phyloP scores from a whole-genome alignment of 805 yeast genomes.

The Starmerella riodocensis region DNA sequence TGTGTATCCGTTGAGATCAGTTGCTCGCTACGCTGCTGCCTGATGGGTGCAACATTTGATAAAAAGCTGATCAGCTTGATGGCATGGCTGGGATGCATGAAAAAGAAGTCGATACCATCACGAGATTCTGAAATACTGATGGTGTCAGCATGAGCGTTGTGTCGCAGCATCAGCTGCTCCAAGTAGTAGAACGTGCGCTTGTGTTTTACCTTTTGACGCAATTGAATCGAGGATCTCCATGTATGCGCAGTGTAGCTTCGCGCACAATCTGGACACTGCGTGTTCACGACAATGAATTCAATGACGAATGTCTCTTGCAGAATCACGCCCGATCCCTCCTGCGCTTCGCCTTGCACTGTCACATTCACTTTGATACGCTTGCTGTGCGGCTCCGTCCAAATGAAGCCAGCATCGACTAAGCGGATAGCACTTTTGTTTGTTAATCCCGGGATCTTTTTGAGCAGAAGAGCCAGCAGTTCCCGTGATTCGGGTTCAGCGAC shows the following conservation, averaged over 20 bases:
- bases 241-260: slow-evolving; percentile 85
- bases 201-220: slow-evolving; percentile 89
- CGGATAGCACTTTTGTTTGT: slow-evolving; percentile 47
- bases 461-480: slow-evolving; percentile 79
- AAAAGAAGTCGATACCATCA: slow-evolving; percentile 87
- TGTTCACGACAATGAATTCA: slow-evolving; percentile 82
- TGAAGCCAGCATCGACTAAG: slow-evolving; percentile 78
- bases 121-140: slow-evolving; percentile 76
- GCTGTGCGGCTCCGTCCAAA: slow-evolving; percentile 98
- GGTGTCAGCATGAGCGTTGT: slow-evolving; percentile 85
- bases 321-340: slow-evolving; percentile 56
- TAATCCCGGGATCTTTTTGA: slow-evolving; percentile 77
- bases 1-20: slow-evolving; percentile 81
- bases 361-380: slow-evolving; percentile 78
- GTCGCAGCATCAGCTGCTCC: slow-evolving; percentile 82
- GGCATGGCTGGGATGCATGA: slow-evolving; percentile 79
- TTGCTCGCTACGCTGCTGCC: slow-evolving; percentile 72
- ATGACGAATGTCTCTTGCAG: slow-evolving; percentile 88
- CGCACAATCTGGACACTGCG: slow-evolving; percentile 97
- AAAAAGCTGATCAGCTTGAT: slow-evolving; percentile 83
- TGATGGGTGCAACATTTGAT: slow-evolving; percentile 66
- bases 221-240: slow-evolving; percentile 94
- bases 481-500: slow-evolving; percentile 81
- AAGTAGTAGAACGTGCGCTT: slow-evolving; percentile 84
- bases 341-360: slow-evolving; percentile 91